Base-by-base conservation (phyloP, 2,329 filamentous ascomycete genomes). In the Fusarium abutilonis region DNA sequence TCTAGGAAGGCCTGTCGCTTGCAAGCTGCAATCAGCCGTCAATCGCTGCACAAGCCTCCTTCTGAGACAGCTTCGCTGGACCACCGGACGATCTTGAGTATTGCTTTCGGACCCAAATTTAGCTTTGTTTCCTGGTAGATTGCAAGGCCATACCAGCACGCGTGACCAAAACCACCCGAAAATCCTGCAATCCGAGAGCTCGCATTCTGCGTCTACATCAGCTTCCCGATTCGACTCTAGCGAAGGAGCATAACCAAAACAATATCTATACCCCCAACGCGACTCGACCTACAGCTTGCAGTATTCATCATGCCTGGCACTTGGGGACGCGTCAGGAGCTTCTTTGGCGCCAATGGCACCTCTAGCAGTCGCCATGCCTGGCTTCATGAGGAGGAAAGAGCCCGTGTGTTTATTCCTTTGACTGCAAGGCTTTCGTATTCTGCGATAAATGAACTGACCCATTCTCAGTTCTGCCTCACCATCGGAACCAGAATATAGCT, bases 381-480 rank as follows among this genome's bases (percentile, higher is more conserved):
- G 67, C 67, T 79, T 42, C 75, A 76, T 19, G 78, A 82, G 60
- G 79, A 81, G 45, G 78, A 79, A 57, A 75, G 75, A 62, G 76
- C 79, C 52, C 72, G 80, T 82, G 69, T 72, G 80, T 74, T 29
- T 40, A 67, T 32, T 34, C 23, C n/a, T 19, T 29, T 6, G n/a
- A 19, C 46, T 9, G 34, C 11, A 8, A 23, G 38, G 13, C 15
- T 29, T 4, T 28, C n/a, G 14, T 15, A 39, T 15, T 9, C 21
- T 26, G 10, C 8, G 17, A 17, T 7, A 21, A 39, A 55, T 39
- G 19, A 49, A 47, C 23, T 50, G 17, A 45, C 42, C 23, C 34
- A 32, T 56, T 9, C 42, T 14, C 57, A 91, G 88, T 93, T 13
- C 84, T 93, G 3, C 89, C 90, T 2, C 80, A 79, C 13, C 84